Base-by-base conservation (phyloP, 257 asterid genomes). In the Nemophila menziesii region DNA sequence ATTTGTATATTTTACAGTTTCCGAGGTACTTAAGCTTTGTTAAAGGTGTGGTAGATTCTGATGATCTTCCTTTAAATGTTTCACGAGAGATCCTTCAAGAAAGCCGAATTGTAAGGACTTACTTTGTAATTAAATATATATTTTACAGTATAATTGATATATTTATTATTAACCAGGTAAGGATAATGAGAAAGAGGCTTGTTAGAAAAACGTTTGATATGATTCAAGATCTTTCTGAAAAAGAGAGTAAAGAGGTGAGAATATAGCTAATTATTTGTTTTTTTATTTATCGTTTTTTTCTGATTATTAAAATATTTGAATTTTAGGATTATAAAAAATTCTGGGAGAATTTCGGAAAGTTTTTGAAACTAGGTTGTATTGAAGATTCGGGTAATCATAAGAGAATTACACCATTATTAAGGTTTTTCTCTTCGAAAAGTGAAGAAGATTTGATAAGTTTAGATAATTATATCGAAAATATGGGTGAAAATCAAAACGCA, bases 1-100 rank as follows among this genome's bases (percentile, higher is more conserved):
- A 62, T 75, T 14, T 52, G 51, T 22, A 48, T 43, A 19, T 23
- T 49, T n/a, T 68, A 74, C 74, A 90, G 99, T 90, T 90, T 62
- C 96, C 99, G 4, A 81, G 99, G 60, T 90, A 90, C 85, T 60
- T 90, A 73, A 85, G 99, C 86, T 90, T 90, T 54, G 96, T 90
- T 55, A 90, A 67, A 76, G 99, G 96, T 20, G 93, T 90, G 60
- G 83, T 90, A 65, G 99, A 90, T 68, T 90, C 99, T 6, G 85
- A 90, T 52, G 99, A 90, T 55, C 94, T 90, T 61, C 96, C 99
- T 24, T 96, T 90, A 43, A 90, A 90, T 22, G 99, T 90, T 67
- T 90, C 99, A 13, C 67, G 99, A 60, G 99, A 90, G 79, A 90
- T 90, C 52, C 94, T 90, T 11, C 99, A 90, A 66, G 99, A 90